phyloP scores from a whole-genome alignment of 2,329 filamentous ascomycete species.

The Colletotrichum chrysophilum region DNA sequence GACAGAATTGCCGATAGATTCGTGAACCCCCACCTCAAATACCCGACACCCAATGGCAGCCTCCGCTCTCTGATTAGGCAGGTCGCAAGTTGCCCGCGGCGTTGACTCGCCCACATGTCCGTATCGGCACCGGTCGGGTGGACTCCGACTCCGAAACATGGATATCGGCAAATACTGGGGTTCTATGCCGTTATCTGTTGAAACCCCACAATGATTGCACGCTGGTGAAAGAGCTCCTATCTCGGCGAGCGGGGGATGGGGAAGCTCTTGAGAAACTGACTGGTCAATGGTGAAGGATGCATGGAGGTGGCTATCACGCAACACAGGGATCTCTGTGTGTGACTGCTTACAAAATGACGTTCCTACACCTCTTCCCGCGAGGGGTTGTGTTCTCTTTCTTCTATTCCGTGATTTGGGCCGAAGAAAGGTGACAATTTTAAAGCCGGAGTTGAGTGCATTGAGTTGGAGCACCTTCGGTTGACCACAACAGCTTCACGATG shows the following conservation, averaged over 20 bases:
- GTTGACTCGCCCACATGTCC: not conserved
- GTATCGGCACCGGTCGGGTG: constrained; percentile 12
- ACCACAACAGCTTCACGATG: not conserved
- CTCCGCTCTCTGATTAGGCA: not conserved
- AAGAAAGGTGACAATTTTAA: not conserved
- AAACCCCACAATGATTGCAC: constrained; percentile 4
- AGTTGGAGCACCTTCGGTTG: not conserved
- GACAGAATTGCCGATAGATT: not conserved
- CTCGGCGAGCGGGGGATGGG: not conserved
- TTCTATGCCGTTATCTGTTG: not conserved
- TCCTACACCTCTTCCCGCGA: not conserved
- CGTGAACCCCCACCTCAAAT: not conserved
- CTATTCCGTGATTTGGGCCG: not conserved
- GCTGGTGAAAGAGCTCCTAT: not conserved
- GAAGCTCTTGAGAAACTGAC: not conserved
- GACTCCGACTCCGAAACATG: not conserved
- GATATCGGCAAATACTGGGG: not conserved
- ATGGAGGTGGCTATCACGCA: constrained; percentile 4
- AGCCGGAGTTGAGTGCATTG: not conserved
- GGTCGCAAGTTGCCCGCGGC: constrained; percentile 14
- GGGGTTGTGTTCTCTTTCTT: not conserved
- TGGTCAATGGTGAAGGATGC: not conserved
- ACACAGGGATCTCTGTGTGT: not conserved
- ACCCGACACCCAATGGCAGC: not conserved
- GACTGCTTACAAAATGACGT: not conserved